A percentile compares a stretch with the other conserved stretches of the same genome.
These are phyloP conservation scores for Rhododendron henanense DNA, from an alignment of 148 eudicot genomes.

Conservation along the genomic window DNA sequence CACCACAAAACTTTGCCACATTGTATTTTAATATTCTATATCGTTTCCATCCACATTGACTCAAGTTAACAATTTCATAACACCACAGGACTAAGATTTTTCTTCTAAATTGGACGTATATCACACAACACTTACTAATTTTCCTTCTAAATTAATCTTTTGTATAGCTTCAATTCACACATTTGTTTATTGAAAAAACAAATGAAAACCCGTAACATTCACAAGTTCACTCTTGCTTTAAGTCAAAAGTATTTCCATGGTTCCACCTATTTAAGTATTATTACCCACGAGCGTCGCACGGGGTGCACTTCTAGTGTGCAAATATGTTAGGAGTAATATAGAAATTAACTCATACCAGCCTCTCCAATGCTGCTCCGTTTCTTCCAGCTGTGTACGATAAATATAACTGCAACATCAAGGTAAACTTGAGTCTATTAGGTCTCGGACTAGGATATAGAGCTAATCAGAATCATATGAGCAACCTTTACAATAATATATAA, in stretches of 20 bases:
- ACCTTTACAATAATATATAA: not conserved
- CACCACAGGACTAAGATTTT: not conserved
- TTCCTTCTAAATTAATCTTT: not conserved
- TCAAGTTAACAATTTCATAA: not conserved
- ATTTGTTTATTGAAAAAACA: not conserved
- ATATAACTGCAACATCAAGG: constrained; percentile 53
- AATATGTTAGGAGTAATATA: not conserved
- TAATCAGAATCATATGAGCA: not conserved
- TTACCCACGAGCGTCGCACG: not conserved
- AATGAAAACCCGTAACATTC: not conserved
- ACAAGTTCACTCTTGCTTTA: not conserved
- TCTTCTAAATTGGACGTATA: not conserved
- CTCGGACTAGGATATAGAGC: not conserved
- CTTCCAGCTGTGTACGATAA: constrained; percentile 68
- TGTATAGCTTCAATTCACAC: not conserved
- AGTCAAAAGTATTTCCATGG: not conserved
- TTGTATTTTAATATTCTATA: not conserved
- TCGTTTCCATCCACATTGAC: not conserved
- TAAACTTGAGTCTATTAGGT: not conserved
- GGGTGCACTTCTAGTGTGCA: not conserved
- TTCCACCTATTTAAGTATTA: not conserved
- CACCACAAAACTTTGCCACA: not conserved
- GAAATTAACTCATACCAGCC: constrained; percentile 64
- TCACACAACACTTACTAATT: not conserved
- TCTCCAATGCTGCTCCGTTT: constrained; percentile 90